These are phyloP conservation scores for Candolleomyces eurysporus DNA, from an alignment of 768 basidiomycete genomes.

Conservation along the genomic window DNA sequence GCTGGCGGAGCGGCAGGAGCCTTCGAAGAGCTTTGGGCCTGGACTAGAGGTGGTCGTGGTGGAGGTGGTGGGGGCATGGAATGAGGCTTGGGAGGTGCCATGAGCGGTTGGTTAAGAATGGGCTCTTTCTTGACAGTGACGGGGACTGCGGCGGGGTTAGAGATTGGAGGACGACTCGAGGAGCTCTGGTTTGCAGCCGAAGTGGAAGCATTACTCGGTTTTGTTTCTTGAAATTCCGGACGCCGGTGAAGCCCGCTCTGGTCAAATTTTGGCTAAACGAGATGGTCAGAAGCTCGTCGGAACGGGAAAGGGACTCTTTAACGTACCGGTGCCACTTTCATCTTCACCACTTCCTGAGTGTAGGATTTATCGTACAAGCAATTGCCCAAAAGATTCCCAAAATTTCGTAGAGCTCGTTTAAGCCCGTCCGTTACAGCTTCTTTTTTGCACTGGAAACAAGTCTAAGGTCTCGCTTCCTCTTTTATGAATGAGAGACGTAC, in stretches of 20 bases:
- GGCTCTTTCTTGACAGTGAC: background rate
- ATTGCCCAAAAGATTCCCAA: constrained; percentile 93
- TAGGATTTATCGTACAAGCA: constrained; percentile 97
- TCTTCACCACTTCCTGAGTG: constrained; percentile 79
- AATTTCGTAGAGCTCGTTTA: constrained; percentile 87
- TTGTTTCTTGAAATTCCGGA: constrained; percentile 61
- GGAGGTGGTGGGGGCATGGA: background rate
- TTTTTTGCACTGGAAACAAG: constrained; percentile 79
- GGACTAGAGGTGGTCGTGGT: background rate
- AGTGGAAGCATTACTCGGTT: constrained; percentile 21
- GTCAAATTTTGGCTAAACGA: constrained; percentile 62
- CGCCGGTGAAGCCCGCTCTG: constrained; percentile 64
- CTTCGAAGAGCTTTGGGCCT: background rate
- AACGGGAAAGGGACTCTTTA: background rate
- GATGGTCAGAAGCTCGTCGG: background rate
- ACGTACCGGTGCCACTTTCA: constrained; percentile 75
- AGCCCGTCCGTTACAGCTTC: constrained; percentile 95
- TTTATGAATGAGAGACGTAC: constrained; percentile 39
- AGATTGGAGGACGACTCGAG: background rate
- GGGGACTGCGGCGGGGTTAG: background rate
- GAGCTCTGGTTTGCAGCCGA: background rate
- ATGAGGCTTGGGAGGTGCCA: background rate
- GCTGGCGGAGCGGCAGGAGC: no score
- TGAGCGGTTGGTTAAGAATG: background rate
- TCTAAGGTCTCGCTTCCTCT: background rate